Evolutionary conservation across 1,284 basidiomycete species (phyloP).

Genomic region (Tilletia setariae): DNA sequence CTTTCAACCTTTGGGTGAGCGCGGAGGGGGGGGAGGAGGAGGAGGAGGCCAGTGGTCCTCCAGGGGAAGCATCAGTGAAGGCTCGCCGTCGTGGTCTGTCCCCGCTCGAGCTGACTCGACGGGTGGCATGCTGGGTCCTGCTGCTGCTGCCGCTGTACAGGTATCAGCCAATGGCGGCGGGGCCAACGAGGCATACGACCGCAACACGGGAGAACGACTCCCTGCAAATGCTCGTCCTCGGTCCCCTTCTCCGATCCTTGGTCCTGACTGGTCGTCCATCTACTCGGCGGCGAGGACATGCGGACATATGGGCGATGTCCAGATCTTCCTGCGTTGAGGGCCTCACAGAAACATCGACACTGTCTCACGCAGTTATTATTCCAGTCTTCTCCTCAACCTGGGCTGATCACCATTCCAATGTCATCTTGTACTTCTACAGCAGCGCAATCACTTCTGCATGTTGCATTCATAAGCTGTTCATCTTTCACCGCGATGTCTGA

Average conservation of each 20-base stretch:
- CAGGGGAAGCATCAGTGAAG: neutral
- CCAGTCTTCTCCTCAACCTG: no score
- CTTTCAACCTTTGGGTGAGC: neutral
- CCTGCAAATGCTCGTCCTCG: neutral
- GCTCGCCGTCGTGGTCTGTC: neutral
- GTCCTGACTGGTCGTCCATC: neutral
- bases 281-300: slow-evolving; percentile 8
- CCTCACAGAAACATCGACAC: neutral
- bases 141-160: no score
- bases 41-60: neutral
- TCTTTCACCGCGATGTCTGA: no score
- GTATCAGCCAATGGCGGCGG: neutral
- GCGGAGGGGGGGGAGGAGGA: neutral
- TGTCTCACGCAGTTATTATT: no score
- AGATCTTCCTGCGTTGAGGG: slow-evolving; percentile 2
- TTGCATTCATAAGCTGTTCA: no score
- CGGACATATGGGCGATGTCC: slow-evolving; percentile 15
- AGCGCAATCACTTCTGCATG: no score
- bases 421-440: no score
- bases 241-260: slow-evolving; percentile 2
- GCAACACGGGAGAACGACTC: neutral
- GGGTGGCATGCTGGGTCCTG: no score
- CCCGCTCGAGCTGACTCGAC: no score
- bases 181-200: neutral
- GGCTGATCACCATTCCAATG: no score